Evolutionary conservation across 352 stramenopile genomes (phyloP), one percentile per base, ranked within the genome.

Genomic region (Globisporangium cylindrosporum): DNA sequence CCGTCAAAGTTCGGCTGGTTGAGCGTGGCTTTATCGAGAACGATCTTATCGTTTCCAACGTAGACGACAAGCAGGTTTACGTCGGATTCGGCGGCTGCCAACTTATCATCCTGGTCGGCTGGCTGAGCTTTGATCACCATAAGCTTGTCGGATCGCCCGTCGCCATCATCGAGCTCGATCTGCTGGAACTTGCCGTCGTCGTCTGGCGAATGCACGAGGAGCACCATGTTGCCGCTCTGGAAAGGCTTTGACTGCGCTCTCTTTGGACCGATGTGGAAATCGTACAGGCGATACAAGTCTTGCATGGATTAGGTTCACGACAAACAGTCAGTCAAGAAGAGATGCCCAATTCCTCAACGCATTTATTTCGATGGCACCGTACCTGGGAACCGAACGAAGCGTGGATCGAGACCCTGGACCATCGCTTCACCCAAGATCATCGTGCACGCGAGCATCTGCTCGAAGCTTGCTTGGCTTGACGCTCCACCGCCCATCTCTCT

Each of bases 381-480:
- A 88, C 80, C 78, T 81, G 86, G 86, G 55, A 94, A 94, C 14
- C 80, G 80, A 57, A 94, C 80, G 64, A 89, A 94, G 58, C 86
- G 81, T 9, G 86, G 86, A 59, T 94, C 86, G 38, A 94, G 69
- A 0, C 86, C 86, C 57, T 92, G 80, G 36, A 94, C 86, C 84
- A 93, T 91, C 58, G 86, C 84, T 61, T 94, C 82, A 7, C 84
- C 86, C 10, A 94, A 80, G 66, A 94, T 78, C 82, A 93, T 94
- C 36, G 84, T 94, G 71, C 84, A 92, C 43, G 86, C 86, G 62
- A 94, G 84, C 84, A 93, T 93, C 70, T 94, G 86, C 77, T 90
- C 81, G 62, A 94, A 88, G 2, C 81, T 81, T 14, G 78, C 73
- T 54, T 92, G 79, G 32, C 80, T 92, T 10, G 86, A 94, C 48